phyloP scores from a whole-genome alignment of 345 rosid genomes.

The Pelargonium nanum region DNA sequence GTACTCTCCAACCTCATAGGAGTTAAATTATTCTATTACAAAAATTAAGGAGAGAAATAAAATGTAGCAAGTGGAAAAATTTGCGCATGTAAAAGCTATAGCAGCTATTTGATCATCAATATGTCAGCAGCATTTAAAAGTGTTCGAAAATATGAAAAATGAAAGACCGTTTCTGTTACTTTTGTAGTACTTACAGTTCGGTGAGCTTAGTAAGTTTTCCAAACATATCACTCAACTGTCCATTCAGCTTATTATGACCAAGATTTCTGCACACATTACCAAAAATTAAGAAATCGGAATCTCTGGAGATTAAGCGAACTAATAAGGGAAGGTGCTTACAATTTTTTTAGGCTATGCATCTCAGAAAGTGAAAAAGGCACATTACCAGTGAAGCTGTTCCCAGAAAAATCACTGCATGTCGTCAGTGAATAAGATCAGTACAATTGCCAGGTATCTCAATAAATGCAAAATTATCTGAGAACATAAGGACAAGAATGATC shows the following conservation, averaged over 20 bases:
- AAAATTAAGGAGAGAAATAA: no score
- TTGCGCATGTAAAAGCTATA: no score
- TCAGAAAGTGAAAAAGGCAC: conserved; percentile 83
- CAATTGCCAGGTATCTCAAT: background rate
- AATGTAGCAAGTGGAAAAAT: no score
- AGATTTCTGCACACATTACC: conserved; percentile 40
- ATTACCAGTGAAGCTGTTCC: conserved; percentile 62
- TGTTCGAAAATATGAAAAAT: background rate
- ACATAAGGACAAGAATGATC: no score
- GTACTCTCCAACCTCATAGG: no score
- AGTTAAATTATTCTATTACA: no score
- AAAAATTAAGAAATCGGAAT: conserved; percentile 6
- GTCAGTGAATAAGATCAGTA: conserved; percentile 7
- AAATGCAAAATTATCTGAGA: no score
- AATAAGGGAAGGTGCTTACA: conserved; percentile 40
- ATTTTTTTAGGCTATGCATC: conserved; percentile 48
- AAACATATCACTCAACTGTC: conserved; percentile 80
- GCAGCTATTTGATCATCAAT: background rate
- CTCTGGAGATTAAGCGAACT: background rate
- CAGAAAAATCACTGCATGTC: conserved; percentile 68
- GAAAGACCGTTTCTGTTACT: background rate
- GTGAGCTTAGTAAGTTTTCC: conserved; percentile 59
- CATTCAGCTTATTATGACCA: conserved; percentile 59
- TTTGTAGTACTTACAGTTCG: conserved; percentile 40
- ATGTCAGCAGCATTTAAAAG: background rate